Percentiles rank a stretch among this genome's conserved stretches.
phyloP scores from a whole-genome alignment of 2,329 filamentous ascomycete genomes.

The Microdochium paspali region DNA sequence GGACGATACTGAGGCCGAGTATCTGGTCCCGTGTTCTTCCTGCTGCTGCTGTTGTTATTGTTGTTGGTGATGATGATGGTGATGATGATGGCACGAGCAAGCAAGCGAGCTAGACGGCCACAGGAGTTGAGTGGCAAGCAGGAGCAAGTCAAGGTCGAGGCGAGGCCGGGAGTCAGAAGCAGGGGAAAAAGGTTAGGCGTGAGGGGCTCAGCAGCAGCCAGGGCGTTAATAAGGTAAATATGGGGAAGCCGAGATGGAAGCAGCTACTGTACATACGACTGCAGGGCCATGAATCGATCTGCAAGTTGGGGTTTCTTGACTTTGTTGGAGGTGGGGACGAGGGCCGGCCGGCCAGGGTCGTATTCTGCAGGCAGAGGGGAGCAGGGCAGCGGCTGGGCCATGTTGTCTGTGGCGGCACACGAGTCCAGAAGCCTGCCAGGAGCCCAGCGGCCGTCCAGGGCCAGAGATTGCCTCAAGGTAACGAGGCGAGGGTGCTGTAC shows the following conservation, averaged over 20 bases:
- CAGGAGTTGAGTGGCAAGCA: neutral
- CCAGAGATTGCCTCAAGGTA: no score
- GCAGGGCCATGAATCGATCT: neutral
- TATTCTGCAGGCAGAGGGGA: neutral
- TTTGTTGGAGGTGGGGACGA: neutral
- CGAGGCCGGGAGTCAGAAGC: neutral
- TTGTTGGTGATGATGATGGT: no score
- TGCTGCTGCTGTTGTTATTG: no score
- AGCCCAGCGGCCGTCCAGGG: no score
- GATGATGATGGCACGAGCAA: no score
- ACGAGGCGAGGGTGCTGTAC: no score
- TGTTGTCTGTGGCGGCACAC: no score
- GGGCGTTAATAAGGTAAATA: neutral
- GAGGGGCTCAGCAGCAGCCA: neutral
- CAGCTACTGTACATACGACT: neutral
- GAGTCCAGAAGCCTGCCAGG: no score
- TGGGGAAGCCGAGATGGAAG: neutral
- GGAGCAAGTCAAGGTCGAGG: neutral
- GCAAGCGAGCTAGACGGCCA: no score
- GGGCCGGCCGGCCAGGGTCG: neutral
- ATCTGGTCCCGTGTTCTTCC: no score
- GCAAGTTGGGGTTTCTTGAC: neutral
- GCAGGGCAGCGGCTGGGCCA: neutral
- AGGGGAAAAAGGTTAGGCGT: neutral
- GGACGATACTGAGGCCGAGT: no score